Evolutionary conservation across 1,139 yeast species (phyloP).

Genomic region (Candida sp.): DNA sequence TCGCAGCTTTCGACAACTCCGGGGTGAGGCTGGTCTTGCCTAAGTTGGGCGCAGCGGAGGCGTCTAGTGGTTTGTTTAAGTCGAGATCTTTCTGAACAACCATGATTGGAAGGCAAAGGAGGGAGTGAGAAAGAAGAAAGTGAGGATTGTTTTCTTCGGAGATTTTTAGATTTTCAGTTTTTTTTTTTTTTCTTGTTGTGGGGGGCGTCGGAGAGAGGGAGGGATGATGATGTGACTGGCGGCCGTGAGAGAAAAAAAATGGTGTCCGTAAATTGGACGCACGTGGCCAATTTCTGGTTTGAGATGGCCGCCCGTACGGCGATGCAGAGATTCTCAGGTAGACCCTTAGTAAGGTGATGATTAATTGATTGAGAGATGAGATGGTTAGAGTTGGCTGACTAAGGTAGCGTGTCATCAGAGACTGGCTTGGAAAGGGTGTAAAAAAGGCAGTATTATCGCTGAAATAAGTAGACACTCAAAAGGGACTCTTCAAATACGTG

Average conservation of each 20-base stretch:
- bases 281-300: not conserved
- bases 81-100: constrained; percentile 50
- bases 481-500: no score
- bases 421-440: no score
- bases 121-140: not conserved
- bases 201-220: not conserved
- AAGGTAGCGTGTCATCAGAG: no score
- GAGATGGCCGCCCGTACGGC: not conserved
- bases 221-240: not conserved
- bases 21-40: constrained; percentile 52
- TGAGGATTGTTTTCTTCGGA: no score
- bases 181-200: not conserved
- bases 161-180: not conserved
- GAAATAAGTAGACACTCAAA: no score
- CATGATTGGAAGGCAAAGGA: not conserved
- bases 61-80: constrained; percentile 58
- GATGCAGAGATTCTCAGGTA: not conserved
- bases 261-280: not conserved
- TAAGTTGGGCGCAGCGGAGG: constrained; percentile 52
- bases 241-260: not conserved
- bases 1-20: constrained; percentile 59
- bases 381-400: no score
- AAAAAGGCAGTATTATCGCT: no score
- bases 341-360: no score
- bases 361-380: no score